phyloP scores from a whole-genome alignment of 129 eudicot species.

The Lactuca saligna region DNA sequence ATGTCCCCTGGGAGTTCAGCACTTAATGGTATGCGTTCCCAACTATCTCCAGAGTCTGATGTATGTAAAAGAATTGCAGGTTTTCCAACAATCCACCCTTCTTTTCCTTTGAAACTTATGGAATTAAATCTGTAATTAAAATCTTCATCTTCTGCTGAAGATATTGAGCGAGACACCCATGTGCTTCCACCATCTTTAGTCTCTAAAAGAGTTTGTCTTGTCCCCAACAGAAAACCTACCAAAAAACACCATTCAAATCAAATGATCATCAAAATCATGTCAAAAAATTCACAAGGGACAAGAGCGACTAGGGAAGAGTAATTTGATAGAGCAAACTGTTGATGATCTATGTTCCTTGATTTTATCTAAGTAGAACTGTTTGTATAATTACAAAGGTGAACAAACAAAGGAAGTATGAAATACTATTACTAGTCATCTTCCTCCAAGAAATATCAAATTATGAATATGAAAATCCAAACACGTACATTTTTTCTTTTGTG shows the following conservation, averaged over 20 bases:
- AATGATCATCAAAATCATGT: conserved; percentile 1
- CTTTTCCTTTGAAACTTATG: conserved; percentile 89
- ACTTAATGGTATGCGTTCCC: conserved; percentile 94
- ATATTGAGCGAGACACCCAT: conserved; percentile 84
- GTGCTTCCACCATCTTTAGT: conserved; percentile 93
- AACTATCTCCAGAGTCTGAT: conserved; percentile 85
- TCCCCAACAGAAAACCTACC: conserved; percentile 91
- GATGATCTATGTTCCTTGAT: no score
- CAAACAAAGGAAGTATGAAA: no score
- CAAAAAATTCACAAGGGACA: neutral
- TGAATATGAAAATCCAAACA: no score
- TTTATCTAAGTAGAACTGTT: no score
- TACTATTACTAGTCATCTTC: no score
- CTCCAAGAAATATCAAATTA: no score
- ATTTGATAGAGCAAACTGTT: no score
- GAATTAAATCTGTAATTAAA: conserved; percentile 91
- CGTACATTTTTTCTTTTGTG: no score
- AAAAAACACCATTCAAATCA: conserved; percentile 29
- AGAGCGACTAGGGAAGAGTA: neutral
- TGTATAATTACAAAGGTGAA: no score
- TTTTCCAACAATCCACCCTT: conserved; percentile 98
- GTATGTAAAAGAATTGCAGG: conserved; percentile 93
- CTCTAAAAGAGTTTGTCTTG: conserved; percentile 93
- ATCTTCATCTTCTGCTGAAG: conserved; percentile 95
- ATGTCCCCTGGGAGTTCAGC: conserved; percentile 98